Conservation (phyloP, 768 basidiomycete genomes). For the Filobasidium wieringae region DNA sequence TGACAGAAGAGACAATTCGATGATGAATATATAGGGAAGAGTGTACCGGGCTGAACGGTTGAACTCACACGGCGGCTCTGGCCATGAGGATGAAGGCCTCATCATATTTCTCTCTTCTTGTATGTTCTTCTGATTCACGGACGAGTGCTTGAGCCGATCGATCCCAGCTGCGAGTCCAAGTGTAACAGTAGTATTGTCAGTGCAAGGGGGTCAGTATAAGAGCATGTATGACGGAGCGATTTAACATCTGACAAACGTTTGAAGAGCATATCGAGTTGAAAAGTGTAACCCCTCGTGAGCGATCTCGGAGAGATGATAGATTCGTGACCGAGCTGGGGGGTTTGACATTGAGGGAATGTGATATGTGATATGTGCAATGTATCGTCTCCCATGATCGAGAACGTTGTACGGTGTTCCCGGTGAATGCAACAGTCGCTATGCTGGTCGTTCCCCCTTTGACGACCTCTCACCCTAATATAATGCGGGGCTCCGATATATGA, state of each 20-base stretch:
- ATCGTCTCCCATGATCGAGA: too few relatives aligned
- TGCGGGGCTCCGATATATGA: too few relatives aligned
- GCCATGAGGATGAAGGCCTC: slow-evolving; percentile 11
- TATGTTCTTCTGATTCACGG: slow-evolving; percentile 3
- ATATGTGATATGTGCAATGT: too few relatives aligned
- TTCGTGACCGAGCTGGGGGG: neutral
- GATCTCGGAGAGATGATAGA: slow-evolving; percentile 1
- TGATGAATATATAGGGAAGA: neutral
- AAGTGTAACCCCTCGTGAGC: slow-evolving; percentile 11
- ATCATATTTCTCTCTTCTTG: neutral
- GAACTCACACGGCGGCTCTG: slow-evolving; percentile 13
- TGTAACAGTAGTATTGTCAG: neutral
- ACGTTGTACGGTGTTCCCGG: too few relatives aligned
- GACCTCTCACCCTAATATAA: too few relatives aligned
- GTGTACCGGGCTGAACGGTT: neutral
- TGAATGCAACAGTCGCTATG: too few relatives aligned
- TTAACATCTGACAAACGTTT: neutral
- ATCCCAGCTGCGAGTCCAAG: slow-evolving; percentile 5
- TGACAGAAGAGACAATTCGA: neutral
- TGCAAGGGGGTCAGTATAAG: neutral
- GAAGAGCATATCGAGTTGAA: slow-evolving; percentile 4
- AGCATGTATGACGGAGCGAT: neutral
- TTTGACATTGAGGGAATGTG: too few relatives aligned
- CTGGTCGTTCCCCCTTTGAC: too few relatives aligned
- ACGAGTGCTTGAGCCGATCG: slow-evolving; percentile 3